Evolutionary conservation across 2,329 filamentous ascomycete species (phyloP).

Genomic region (Aspergillus carbonarius): DNA sequence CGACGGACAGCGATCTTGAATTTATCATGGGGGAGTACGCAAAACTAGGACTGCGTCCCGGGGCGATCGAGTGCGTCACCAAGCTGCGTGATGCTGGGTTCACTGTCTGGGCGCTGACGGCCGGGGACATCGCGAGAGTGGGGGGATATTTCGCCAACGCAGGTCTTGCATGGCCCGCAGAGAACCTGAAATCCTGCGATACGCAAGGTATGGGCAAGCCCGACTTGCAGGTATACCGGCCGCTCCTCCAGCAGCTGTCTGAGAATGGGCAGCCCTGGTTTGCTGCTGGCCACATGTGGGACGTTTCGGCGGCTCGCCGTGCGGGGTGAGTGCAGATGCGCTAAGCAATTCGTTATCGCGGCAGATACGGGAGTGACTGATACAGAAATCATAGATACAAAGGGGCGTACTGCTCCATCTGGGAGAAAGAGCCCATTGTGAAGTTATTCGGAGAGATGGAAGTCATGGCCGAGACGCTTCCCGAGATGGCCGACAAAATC

Average conservation of each 20-base stretch:
- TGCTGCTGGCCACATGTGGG: constrained; percentile 34
- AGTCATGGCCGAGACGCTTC: constrained; percentile 26
- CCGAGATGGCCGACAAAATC: constrained; percentile 30
- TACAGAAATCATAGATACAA: constrained; percentile 18
- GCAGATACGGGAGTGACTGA: neutral
- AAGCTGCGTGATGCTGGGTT: constrained; percentile 33
- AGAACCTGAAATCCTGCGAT: constrained; percentile 30
- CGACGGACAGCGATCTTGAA: constrained; percentile 40
- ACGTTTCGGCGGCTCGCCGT: constrained; percentile 27
- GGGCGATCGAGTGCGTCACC: constrained; percentile 39
- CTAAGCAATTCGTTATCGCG: neutral
- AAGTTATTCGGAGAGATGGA: constrained; percentile 31
- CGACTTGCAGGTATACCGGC: constrained; percentile 24
- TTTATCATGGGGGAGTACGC: constrained; percentile 38
- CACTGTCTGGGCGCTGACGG: constrained; percentile 30
- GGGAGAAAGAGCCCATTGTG: constrained; percentile 26
- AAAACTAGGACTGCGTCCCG: constrained; percentile 33
- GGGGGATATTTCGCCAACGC: constrained; percentile 26
- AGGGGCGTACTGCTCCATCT: constrained; percentile 24
- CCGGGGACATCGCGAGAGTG: constrained; percentile 26
- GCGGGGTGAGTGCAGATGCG: constrained; percentile 22
- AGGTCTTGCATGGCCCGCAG: constrained; percentile 23
- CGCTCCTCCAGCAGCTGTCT: constrained; percentile 21
- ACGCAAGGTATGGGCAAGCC: constrained; percentile 28
- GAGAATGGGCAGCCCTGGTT: constrained; percentile 27